Base-by-base conservation (phyloP, 768 basidiomycete species). In the Leccinum pellstonianum region DNA sequence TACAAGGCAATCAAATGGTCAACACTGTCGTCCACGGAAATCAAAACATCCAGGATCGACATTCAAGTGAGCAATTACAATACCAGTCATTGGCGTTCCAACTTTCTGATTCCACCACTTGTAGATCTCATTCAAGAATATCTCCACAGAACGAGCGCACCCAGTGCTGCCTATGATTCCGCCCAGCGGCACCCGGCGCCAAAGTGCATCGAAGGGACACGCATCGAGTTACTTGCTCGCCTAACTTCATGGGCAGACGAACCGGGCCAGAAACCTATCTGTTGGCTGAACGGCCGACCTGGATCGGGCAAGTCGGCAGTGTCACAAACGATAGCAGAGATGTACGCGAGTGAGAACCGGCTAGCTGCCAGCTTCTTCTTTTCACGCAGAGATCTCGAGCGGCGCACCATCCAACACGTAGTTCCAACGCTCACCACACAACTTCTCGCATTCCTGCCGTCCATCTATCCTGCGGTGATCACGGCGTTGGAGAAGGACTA, bases 291-390 rank as follows among this genome's bases (percentile, higher is more conserved):
- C 27, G 27, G 27, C 27, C 27, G 27, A 29, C 27, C 27, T 29
- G 27, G 27, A 29, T 29, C 27, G 27, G 27, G 27, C 7, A 29
- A 29, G 27, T 29, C 27, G 27, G 27, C 27, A 29, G 27, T 77
- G 12, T 66, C 67, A 14, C 75, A 75, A 41, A 72, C 73, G 0
- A 61, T 75, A 1, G 69, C 73, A 12, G 65, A 75, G 58, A 69
- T 61, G 31, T 69, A 64, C 46, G 56, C 59, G 43, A 31, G 31
- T 23, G 31, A 62, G 56, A 15, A 53, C 15, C 67, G 69, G 6
- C 67, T 76, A 10, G 72, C 70, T 31, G 75, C 72, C 0, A 73
- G 70, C 52, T 77, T 75, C 64, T 77, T 77, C 61, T 76, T 77
- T 64, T 76, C 70, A 0, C 61, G 70, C n/a, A 63, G 66, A 14